A percentile compares a stretch with the other conserved stretches of the same genome.
Evolutionary conservation across 2,329 filamentous ascomycete species (phyloP).

Genomic region (Thielaviopsis ethacetica): DNA sequence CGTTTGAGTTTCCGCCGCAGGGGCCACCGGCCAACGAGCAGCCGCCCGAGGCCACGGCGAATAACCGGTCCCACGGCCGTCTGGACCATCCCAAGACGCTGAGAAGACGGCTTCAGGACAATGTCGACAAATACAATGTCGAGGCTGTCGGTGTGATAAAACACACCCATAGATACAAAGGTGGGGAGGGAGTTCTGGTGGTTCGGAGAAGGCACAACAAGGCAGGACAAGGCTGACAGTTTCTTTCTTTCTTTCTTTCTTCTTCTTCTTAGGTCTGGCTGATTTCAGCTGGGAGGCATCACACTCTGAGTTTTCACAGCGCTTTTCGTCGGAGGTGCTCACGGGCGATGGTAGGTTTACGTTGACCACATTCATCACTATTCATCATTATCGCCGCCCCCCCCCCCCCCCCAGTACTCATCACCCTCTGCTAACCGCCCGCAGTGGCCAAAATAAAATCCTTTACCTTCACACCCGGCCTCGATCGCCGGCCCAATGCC

Average conservation of each 20-base stretch:
- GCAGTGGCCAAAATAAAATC: constrained; percentile 35
- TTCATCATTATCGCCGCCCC: neutral
- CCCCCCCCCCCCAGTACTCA: no score
- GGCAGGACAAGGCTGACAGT: neutral
- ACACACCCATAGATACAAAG: constrained; percentile 74
- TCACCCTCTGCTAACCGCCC: constrained; percentile 10
- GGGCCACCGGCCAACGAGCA: constrained; percentile 15
- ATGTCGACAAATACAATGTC: constrained; percentile 46
- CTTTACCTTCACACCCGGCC: constrained; percentile 50
- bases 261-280: constrained; percentile 37
- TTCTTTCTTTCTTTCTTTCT: neutral
- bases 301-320: constrained; percentile 50
- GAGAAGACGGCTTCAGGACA: constrained; percentile 52
- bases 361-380: no score
- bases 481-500: constrained; percentile 39
- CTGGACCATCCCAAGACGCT: constrained; percentile 38
- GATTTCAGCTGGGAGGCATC: constrained; percentile 73
- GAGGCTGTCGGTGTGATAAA: constrained; percentile 57
- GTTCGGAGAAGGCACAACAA: neutral
- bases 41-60: constrained; percentile 13
- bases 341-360: constrained; percentile 45
- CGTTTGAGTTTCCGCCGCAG: constrained; percentile 36
- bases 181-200: constrained; percentile 20
- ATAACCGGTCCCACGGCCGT: constrained; percentile 28
- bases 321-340: constrained; percentile 54